These are phyloP conservation scores for Brassica balearica DNA, from an alignment of 441 rosid species.

Conservation along the genomic window DNA sequence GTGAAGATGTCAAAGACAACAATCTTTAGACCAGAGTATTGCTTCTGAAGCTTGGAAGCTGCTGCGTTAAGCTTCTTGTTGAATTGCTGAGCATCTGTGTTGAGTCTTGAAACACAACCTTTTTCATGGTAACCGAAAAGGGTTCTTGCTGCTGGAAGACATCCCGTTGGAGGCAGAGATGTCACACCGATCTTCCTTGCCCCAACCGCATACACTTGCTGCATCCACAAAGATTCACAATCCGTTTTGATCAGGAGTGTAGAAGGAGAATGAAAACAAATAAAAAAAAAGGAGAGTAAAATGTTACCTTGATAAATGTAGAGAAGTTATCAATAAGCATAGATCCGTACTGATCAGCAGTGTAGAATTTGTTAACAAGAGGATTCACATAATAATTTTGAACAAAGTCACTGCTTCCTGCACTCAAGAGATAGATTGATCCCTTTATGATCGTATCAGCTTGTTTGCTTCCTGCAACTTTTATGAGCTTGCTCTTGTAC, in stretches of 20 bases:
- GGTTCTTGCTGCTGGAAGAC: constrained; percentile 81
- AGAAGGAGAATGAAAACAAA: not conserved
- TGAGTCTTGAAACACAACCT: constrained; percentile 72
- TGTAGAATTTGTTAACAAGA: constrained; percentile 55
- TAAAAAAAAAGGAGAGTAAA: not conserved
- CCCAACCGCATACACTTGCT: constrained; percentile 70
- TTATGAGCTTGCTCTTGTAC: constrained; percentile 68
- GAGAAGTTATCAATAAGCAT: constrained; percentile 57
- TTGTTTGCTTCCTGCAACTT: constrained; percentile 62
- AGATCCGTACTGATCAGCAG: constrained; percentile 70
- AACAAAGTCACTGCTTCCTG: constrained; percentile 86
- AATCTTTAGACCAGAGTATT: constrained; percentile 70
- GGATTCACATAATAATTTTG: constrained; percentile 90
- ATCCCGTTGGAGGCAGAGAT: constrained; percentile 87
- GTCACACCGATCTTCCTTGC: constrained; percentile 87
- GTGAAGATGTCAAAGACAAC: constrained; percentile 79
- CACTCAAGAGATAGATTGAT: constrained; percentile 67
- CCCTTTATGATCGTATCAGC: constrained; percentile 68
- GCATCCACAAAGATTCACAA: constrained; percentile 26
- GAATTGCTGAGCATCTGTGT: constrained; percentile 70
- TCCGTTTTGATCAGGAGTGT: not conserved
- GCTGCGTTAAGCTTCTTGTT: constrained; percentile 72
- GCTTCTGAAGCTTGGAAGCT: constrained; percentile 64
- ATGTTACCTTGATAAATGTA: constrained; percentile 66
- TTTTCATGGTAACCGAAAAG: constrained; percentile 62